A percentile compares a stretch with the other conserved stretches of the same genome.
These are phyloP conservation scores for Aureobasidium zeae DNA, from an alignment of 2,329 filamentous ascomycete genomes.

Conservation along the genomic window DNA sequence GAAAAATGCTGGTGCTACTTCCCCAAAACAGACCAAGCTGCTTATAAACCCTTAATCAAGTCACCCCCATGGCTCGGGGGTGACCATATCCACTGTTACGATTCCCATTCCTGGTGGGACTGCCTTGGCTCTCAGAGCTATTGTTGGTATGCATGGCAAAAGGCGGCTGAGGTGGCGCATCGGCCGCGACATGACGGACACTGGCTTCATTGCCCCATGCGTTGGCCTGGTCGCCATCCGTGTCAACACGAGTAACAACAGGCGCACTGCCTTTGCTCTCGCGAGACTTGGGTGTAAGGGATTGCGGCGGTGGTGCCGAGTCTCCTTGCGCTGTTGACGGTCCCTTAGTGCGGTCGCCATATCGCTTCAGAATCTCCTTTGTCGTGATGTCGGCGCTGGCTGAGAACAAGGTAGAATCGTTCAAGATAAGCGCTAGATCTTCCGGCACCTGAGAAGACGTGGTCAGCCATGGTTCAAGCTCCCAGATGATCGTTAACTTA, in stretches of 20 bases:
- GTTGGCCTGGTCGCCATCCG: slow-evolving; percentile 62
- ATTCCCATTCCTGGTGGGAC: slow-evolving; percentile 25
- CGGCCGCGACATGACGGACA: slow-evolving; percentile 58
- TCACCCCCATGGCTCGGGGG: slow-evolving; percentile 23
- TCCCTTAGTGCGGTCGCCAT: slow-evolving; percentile 69
- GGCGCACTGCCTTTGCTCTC: slow-evolving; percentile 39
- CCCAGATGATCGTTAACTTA: slow-evolving; percentile 51
- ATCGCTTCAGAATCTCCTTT: slow-evolving; percentile 92
- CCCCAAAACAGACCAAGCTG: background rate
- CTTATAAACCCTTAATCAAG: background rate
- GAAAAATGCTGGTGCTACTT: background rate
- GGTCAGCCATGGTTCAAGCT: too few relatives aligned
- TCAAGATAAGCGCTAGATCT: slow-evolving; percentile 76
- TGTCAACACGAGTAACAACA: slow-evolving; percentile 65
- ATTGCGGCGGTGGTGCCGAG: slow-evolving; percentile 22
- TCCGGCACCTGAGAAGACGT: slow-evolving; percentile 64
- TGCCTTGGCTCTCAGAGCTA: slow-evolving; percentile 25
- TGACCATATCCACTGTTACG: slow-evolving; percentile 21
- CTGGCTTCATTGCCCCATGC: slow-evolving; percentile 77
- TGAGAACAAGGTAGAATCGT: slow-evolving; percentile 73
- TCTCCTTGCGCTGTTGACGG: slow-evolving; percentile 21
- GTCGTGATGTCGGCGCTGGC: slow-evolving; percentile 81
- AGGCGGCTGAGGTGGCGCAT: slow-evolving; percentile 20
- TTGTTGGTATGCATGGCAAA: slow-evolving; percentile 25
- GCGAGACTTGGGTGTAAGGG: slow-evolving; percentile 20